These are phyloP conservation scores for Ambispora gerdemannii DNA, from an alignment of 192 early-diverging fungal genomes.

Conservation along the genomic window DNA sequence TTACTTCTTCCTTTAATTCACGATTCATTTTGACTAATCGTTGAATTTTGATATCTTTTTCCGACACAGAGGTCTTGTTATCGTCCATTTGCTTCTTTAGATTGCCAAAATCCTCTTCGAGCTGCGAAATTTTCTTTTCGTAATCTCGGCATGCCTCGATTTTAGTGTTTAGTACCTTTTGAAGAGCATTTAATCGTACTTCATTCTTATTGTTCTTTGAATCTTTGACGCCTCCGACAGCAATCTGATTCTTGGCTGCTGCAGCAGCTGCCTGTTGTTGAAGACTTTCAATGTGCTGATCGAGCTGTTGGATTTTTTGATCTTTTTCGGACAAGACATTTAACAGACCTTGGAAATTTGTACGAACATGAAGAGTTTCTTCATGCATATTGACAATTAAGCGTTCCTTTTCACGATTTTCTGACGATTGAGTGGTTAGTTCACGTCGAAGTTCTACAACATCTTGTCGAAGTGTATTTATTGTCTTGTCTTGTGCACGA, in stretches of 20 bases:
- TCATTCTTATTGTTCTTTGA: slow-evolving; percentile 18
- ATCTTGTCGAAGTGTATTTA: slow-evolving; percentile 16
- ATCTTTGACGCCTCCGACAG: not conserved
- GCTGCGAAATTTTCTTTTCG: slow-evolving; percentile 23
- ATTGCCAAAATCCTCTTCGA: slow-evolving; percentile 19
- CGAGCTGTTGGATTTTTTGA: slow-evolving; percentile 21
- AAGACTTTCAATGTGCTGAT: slow-evolving; percentile 25
- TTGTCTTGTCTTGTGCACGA: slow-evolving; percentile 13
- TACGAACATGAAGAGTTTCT: slow-evolving; percentile 15
- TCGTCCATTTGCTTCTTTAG: slow-evolving; percentile 25
- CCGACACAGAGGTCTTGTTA: slow-evolving; percentile 1
- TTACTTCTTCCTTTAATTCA: slow-evolving; percentile 27
- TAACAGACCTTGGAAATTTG: slow-evolving; percentile 27
- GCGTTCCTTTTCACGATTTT: slow-evolving; percentile 17
- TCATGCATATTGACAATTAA: not conserved
- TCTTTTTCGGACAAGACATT: slow-evolving; percentile 22
- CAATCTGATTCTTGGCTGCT: not conserved
- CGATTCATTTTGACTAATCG: slow-evolving; percentile 29
- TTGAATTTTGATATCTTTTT: slow-evolving; percentile 25
- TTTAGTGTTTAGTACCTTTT: slow-evolving; percentile 28
- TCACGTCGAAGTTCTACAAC: slow-evolving; percentile 13
- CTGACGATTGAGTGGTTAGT: not conserved
- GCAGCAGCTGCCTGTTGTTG: not conserved
- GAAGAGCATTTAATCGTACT: slow-evolving; percentile 27
- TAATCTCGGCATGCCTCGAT: slow-evolving; percentile 29